A percentile compares a stretch with the other conserved stretches of the same genome.
These are phyloP conservation scores for Aspergillus sp. DNA, from an alignment of 2,329 filamentous ascomycete genomes.

Conservation along the genomic window DNA sequence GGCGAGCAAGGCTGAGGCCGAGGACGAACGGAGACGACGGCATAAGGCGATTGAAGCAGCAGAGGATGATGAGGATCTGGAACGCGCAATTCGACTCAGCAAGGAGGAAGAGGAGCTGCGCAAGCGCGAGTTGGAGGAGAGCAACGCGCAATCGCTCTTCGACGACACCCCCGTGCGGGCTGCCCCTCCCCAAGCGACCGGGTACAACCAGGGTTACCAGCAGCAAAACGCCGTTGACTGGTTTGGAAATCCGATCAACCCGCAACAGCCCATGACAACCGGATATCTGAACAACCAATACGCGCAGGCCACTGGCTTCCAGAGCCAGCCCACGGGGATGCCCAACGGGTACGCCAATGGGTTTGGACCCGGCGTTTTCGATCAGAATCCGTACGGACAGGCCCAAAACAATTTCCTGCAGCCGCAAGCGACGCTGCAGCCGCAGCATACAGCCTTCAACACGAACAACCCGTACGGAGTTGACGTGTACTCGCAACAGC, in stretches of 20 bases:
- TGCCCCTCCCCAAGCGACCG: slow-evolving; percentile 69
- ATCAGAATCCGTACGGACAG: slow-evolving; percentile 45
- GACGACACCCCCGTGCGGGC: slow-evolving; percentile 61
- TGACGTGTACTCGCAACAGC: slow-evolving; percentile 44
- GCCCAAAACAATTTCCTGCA: slow-evolving; percentile 39
- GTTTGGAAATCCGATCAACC: slow-evolving; percentile 89
- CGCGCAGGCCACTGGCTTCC: slow-evolving; percentile 68
- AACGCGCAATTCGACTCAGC: slow-evolving; percentile 90
- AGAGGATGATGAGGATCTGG: slow-evolving; percentile 82
- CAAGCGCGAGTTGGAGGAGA: slow-evolving; percentile 75
- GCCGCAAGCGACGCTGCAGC: slow-evolving; percentile 46
- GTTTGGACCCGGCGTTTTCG: slow-evolving; percentile 61
- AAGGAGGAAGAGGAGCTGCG: slow-evolving; percentile 83
- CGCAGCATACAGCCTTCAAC: slow-evolving; percentile 53
- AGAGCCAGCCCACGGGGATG: slow-evolving; percentile 53
- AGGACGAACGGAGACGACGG: slow-evolving; percentile 75
- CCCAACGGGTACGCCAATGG: slow-evolving; percentile 62
- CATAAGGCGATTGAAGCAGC: slow-evolving; percentile 46
- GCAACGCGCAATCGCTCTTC: slow-evolving; percentile 79
- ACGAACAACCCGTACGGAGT: slow-evolving; percentile 49
- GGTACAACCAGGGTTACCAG: slow-evolving; percentile 94
- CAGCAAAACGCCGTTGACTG: slow-evolving; percentile 95
- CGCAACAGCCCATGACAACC: slow-evolving; percentile 60
- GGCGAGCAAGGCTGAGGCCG: slow-evolving; percentile 89
- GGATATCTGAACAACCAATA: slow-evolving; percentile 61